Percentiles rank a stretch among this genome's conserved stretches.
These are phyloP conservation scores for Breviolum minutum DNA, from an alignment of 73 alveolate genomes.

Conservation along the genomic window DNA sequence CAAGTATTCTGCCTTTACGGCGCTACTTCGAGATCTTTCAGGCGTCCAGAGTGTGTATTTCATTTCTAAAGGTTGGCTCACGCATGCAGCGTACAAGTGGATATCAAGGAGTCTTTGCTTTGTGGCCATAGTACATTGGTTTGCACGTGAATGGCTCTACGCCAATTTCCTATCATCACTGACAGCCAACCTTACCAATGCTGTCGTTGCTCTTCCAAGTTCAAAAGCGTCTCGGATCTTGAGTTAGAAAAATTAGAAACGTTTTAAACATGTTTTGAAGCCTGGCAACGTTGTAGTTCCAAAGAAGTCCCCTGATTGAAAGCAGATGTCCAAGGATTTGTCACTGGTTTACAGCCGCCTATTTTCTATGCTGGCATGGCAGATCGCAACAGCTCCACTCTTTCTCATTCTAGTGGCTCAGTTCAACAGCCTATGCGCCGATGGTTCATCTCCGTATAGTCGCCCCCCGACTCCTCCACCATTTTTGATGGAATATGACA, in stretches of 20 bases:
- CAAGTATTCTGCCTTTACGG: conserved; percentile 23
- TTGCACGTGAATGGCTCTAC: conserved; percentile 55
- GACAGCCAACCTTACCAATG: conserved; percentile 58
- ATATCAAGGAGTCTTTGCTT: conserved; percentile 49
- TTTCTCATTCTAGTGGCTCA: conserved; percentile 48
- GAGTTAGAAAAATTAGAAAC: no score
- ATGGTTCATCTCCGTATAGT: not conserved
- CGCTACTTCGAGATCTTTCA: conserved; percentile 43
- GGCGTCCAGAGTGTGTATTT: conserved; percentile 41
- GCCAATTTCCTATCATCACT: conserved; percentile 60
- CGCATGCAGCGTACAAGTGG: conserved; percentile 28
- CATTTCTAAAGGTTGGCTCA: conserved; percentile 52
- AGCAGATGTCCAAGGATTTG: conserved; percentile 14
- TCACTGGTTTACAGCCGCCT: conserved; percentile 79
- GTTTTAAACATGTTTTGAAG: not conserved
- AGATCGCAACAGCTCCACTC: conserved; percentile 83
- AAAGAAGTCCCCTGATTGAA: no score
- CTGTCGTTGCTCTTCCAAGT: conserved; percentile 50
- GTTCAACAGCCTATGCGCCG: not conserved
- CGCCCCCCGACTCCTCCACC: not conserved
- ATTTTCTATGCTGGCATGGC: conserved; percentile 88
- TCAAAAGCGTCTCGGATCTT: conserved; percentile 1
- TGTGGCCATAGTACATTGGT: conserved; percentile 51
- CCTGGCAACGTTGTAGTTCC: no score
- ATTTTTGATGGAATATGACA: no score